Base-by-base conservation (phyloP, 345 rosid genomes). In the Crucihimalaya himalaica region DNA sequence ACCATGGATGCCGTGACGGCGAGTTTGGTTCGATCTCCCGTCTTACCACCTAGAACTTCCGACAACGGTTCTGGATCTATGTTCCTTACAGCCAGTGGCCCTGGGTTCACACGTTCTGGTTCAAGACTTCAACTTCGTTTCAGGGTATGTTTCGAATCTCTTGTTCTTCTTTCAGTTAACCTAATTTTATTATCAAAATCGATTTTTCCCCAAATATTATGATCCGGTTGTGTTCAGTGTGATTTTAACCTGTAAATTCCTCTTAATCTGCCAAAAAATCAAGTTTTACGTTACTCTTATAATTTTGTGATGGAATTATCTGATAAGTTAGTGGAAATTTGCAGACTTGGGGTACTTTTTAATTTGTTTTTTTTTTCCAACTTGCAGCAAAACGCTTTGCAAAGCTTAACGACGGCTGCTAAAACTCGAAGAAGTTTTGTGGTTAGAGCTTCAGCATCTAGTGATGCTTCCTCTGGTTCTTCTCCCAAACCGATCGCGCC, bases 401-500 rank as follows among this genome's bases (percentile, higher is more conserved):
- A 47, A 65, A 63, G 45, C 59, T 93, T 77, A 61, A 59, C 32
- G 11, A 31, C 40, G 54, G 78, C 40, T 48, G 76, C 51, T 31
- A 82, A 81, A 55, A 63, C 80, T 77, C 72, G 81, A 77, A 86
- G 85, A 85, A 52, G 72, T 40, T 48, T 73, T 48, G 80, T 71
- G 15, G 82, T 84, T 32, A 86, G 79, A 81, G 98, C 93, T 39
- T 86, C 91, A 79, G 87, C 90, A 3, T 84, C 94, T 9, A 57
- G 75, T 3, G 82, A 85, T 63, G 76, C 88, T 0, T 88, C 85
- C 25, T 86, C 93, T 15, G 51, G 76, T 8, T 83, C 88, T 8
- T 79, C 88, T 2, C 81, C 89, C 10, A 74, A 82, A 27, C 81
- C 89, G 4, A 82, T 92, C 74, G 94, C 96, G 7, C 97, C 99